Base-by-base conservation (phyloP, 106 monocot species). In the Posidonia australis region DNA sequence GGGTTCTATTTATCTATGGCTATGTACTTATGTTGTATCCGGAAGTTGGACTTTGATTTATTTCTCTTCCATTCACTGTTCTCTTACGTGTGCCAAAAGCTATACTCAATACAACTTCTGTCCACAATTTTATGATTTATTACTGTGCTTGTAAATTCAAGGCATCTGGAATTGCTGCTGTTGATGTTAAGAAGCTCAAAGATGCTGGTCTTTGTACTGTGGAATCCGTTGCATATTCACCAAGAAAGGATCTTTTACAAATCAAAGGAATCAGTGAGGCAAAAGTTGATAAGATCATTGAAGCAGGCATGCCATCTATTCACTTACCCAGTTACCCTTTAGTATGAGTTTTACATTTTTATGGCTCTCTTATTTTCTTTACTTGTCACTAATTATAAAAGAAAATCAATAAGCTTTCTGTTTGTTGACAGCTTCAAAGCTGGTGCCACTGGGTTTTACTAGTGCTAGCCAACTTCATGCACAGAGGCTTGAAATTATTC, bases 251-350 rank as follows among this genome's bases (percentile, higher is more conserved):
- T 62, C 87, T 98, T 47, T 66, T 98, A 66, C 98, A 83, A 85
- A 87, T 98, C 54, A 98, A 98, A 85, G 91, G 98, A 69, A 91
- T 98, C 48, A 91, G 98, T 68, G 98, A 98, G 63, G 87, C 98
- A 16, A 91, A 98, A 81, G 98, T 91, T 58, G 98, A 98, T 71
- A 98, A 98, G 76, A 98, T 91, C 71, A 91, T 98, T 74, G 98
- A 91, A 81, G 98, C 91, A 83, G 98, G 98, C 74, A 88, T 67
- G 76, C 9, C 9, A 32, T 60, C 18, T 49, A 27, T n/a, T n/a
- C n/a, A n/a, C 26, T 20, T 51, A 60, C 27, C 23, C 47, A n/a
- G n/a, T n/a, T n/a, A n/a, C n/a, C n/a, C n/a, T n/a, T n/a, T n/a
- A n/a, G n/a, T n/a, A n/a, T n/a, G n/a, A n/a, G n/a, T n/a, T n/a